These are phyloP conservation scores for Gossypium aridum DNA, from an alignment of 441 rosid species.

Conservation along the genomic window DNA sequence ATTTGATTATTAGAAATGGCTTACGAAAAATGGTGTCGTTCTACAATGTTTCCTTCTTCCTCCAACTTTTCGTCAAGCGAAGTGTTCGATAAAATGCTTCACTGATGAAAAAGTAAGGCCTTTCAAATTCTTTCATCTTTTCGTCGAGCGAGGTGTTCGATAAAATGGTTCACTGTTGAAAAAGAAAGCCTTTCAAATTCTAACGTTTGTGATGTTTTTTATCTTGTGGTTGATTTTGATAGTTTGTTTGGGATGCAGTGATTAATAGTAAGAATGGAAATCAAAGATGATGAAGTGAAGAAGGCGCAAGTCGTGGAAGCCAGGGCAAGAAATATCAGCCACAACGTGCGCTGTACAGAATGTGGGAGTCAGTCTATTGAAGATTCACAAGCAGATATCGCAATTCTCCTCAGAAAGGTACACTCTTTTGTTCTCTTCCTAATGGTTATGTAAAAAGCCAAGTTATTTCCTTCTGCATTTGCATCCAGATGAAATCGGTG, in stretches of 20 bases:
- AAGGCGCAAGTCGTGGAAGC: conserved; percentile 62
- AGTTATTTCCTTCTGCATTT: conserved; percentile 3
- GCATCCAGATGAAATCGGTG: not conserved
- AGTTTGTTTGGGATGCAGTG: not conserved
- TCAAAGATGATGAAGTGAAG: conserved; percentile 58
- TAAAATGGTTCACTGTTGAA: conserved; percentile 21
- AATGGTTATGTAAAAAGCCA: not conserved
- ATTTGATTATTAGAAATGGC: not conserved
- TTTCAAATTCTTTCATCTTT: not conserved
- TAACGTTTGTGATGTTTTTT: not conserved
- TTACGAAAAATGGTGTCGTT: not conserved
- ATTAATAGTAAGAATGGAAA: conserved; percentile 32
- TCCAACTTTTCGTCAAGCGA: not conserved
- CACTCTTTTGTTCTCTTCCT: conserved; percentile 6
- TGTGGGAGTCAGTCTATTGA: conserved; percentile 98
- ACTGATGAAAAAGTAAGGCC: not conserved
- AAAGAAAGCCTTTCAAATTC: not conserved
- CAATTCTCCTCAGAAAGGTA: conserved; percentile 85
- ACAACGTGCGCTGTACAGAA: conserved; percentile 88
- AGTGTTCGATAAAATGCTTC: conserved; percentile 16
- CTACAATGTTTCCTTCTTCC: not conserved
- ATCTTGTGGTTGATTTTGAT: not conserved
- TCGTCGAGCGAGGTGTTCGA: conserved; percentile 23
- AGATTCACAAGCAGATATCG: conserved; percentile 96
- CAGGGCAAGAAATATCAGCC: conserved; percentile 87